phyloP scores from a whole-genome alignment of 345 rosid species.

The Anacardium occidentale region DNA sequence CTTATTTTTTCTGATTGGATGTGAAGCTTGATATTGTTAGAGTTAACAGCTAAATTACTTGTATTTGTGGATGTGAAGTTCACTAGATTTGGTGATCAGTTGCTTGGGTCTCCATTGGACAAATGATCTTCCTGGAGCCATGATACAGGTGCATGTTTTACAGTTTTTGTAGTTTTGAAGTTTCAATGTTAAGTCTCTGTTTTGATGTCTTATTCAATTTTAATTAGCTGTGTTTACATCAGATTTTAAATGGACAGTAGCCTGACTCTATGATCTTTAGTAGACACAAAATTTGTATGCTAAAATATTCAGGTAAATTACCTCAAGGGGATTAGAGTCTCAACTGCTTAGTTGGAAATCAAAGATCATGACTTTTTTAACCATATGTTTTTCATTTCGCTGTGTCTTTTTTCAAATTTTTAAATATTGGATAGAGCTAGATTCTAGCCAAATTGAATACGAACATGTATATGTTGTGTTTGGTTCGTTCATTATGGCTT shows the following conservation, averaged over 20 bases:
- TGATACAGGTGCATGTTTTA: slow-evolving; percentile 71
- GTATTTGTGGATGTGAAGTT: slow-evolving; percentile 50
- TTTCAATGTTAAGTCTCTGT: neutral
- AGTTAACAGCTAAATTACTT: slow-evolving; percentile 18
- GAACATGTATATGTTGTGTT: too few relatives aligned
- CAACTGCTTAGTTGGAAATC: neutral
- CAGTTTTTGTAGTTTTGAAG: slow-evolving; percentile 3
- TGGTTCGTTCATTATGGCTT: too few relatives aligned
- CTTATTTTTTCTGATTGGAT: neutral
- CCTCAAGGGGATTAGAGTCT: neutral
- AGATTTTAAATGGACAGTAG: neutral
- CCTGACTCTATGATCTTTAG: neutral
- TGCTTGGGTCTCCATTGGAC: slow-evolving; percentile 98
- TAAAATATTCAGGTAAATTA: neutral
- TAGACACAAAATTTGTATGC: neutral
- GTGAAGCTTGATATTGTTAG: neutral
- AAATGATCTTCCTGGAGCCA: slow-evolving; percentile 97
- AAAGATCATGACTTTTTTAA: neutral
- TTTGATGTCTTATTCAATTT: neutral
- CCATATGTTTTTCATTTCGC: neutral
- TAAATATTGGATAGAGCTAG: too few relatives aligned
- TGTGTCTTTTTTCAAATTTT: neutral
- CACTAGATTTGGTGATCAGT: slow-evolving; percentile 85
- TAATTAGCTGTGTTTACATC: neutral
- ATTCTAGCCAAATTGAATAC: too few relatives aligned